Conservation (phyloP, 495 filamentous ascomycete species). For the Neurospora sp. region DNA sequence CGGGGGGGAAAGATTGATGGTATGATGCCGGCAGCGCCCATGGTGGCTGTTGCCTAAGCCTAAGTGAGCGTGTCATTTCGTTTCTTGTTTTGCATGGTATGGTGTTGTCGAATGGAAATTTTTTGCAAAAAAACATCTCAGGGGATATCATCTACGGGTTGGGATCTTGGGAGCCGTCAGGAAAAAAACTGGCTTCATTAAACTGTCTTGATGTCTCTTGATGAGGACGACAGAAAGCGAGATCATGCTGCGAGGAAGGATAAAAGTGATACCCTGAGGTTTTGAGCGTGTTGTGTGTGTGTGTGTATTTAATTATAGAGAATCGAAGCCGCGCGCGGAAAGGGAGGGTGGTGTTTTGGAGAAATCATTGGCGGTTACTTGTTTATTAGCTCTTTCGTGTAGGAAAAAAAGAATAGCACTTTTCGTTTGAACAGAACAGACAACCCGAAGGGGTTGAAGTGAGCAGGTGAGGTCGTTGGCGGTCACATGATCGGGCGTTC, state of each 20-base stretch:
- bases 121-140: not conserved
- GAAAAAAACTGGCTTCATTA: not conserved
- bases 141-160: not conserved
- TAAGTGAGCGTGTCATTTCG: not conserved
- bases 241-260: not conserved
- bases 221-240: not conserved
- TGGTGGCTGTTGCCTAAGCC: not conserved
- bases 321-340: not conserved
- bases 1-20: not conserved
- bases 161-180: not conserved
- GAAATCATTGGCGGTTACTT: not conserved
- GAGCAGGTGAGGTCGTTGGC: not conserved
- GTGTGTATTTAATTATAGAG: not conserved
- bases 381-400: not conserved
- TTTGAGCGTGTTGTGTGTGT: not conserved
- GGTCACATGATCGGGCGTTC: slow-evolving; percentile 18
- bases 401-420: not conserved
- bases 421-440: not conserved
- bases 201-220: not conserved
- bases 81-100: not conserved
- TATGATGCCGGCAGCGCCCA: not conserved
- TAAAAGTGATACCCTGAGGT: not conserved
- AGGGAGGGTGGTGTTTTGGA: not conserved
- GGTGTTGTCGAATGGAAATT: not conserved
- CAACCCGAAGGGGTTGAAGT: not conserved